phyloP scores from a whole-genome alignment of 495 filamentous ascomycete species.

The Penicillium alfredii region DNA sequence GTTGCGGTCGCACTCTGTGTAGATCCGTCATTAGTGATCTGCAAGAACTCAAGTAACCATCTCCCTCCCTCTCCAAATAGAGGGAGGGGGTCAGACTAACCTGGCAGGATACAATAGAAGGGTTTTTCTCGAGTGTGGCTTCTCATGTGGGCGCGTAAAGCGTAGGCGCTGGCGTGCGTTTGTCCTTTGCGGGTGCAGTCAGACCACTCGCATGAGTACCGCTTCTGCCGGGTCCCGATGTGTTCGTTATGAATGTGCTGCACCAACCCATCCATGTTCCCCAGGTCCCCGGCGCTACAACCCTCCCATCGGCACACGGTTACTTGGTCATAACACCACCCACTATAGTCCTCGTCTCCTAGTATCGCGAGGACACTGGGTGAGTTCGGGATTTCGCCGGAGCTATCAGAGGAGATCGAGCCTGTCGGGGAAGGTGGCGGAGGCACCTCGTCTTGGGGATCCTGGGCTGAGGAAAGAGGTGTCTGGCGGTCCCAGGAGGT shows the following conservation, averaged over 20 bases:
- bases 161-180: slow-evolving; percentile 91
- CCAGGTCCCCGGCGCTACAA: slow-evolving; percentile 70
- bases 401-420: slow-evolving; percentile 82
- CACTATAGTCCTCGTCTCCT: slow-evolving; percentile 72
- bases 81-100: too few species aligned
- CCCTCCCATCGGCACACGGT: slow-evolving; percentile 86
- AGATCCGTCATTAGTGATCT: background rate
- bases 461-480: slow-evolving; percentile 39
- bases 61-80: too few species aligned
- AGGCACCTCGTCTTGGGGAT: slow-evolving; percentile 36
- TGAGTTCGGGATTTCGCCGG: slow-evolving; percentile 62
- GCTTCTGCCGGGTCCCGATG: slow-evolving; percentile 74
- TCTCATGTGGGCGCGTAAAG: slow-evolving; percentile 91
- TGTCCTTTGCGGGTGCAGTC: slow-evolving; percentile 83
- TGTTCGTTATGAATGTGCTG: slow-evolving; percentile 91
- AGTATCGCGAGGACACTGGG: slow-evolving; percentile 38
- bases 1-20: slow-evolving; percentile 87
- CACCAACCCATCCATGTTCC: slow-evolving; percentile 91
- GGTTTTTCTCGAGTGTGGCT: slow-evolving; percentile 98
- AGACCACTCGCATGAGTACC: slow-evolving; percentile 91
- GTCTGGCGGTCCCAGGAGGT: slow-evolving; percentile 47
- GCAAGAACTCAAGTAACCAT: too few species aligned
- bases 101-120: slow-evolving; percentile 91
- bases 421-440: slow-evolving; percentile 38
- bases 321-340: slow-evolving; percentile 71